Conservation (phyloP, 75 land plant species). For the Gnetum montanum region DNA sequence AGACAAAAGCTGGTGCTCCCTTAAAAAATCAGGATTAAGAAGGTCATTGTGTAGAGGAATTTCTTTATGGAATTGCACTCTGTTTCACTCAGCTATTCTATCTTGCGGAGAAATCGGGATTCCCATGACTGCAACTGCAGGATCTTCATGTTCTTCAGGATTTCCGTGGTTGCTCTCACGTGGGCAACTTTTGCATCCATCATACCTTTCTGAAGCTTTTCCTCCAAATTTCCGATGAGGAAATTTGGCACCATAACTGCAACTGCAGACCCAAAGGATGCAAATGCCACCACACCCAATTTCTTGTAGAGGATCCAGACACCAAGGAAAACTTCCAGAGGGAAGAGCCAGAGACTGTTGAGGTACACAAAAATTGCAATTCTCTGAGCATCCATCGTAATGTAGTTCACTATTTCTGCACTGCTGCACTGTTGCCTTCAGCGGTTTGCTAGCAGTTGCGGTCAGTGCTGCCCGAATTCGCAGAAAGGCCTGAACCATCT, state of each 20-base stretch:
- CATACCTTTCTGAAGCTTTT: constrained; percentile 34
- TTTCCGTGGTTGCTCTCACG: constrained; percentile 59
- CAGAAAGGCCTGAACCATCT: constrained; percentile 19
- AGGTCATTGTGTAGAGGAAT: constrained; percentile 26
- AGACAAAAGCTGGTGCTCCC: constrained; percentile 45
- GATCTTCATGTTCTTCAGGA: constrained; percentile 57
- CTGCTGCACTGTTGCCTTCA: constrained; percentile 30
- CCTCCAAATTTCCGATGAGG: constrained; percentile 34
- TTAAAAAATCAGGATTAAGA: constrained; percentile 25
- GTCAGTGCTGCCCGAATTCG: constrained; percentile 35
- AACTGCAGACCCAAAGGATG: constrained; percentile 42
- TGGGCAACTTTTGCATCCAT: constrained; percentile 65
- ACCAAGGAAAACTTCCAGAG: constrained; percentile 40
- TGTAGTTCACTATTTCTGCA: constrained; percentile 59
- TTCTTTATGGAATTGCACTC: constrained; percentile 49
- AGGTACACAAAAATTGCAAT: constrained; percentile 39
- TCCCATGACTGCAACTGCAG: constrained; percentile 72
- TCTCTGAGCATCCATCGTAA: constrained; percentile 53
- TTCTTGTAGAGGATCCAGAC: constrained; percentile 40
- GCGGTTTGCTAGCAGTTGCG: constrained; percentile 35
- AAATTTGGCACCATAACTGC: constrained; percentile 37
- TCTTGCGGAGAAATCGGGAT: constrained; percentile 41
- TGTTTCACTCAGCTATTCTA: constrained; percentile 22
- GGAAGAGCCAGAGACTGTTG: constrained; percentile 46
- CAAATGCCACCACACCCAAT: constrained; percentile 45